phyloP scores from a whole-genome alignment of 2,329 filamentous ascomycete genomes.

The Alternaria solani region DNA sequence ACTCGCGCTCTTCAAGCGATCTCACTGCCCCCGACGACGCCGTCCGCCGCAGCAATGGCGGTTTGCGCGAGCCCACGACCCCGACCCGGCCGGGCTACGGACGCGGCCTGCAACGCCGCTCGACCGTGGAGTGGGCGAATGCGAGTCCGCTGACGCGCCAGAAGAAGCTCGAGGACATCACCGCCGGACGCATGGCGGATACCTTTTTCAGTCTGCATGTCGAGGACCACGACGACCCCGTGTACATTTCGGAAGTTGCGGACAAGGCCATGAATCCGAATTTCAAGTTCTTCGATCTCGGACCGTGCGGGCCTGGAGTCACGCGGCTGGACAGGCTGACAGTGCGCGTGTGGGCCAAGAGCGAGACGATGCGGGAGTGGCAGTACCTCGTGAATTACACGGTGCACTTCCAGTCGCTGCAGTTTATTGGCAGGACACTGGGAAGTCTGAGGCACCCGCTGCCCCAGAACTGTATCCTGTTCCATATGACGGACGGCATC shows the following conservation, averaged over 20 bases:
- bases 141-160: conserved; percentile 70
- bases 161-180: conserved; percentile 76
- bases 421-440: conserved; percentile 75
- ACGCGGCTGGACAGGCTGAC: conserved; percentile 71
- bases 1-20: conserved; percentile 67
- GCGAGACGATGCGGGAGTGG: conserved; percentile 61
- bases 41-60: conserved; percentile 31
- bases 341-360: conserved; percentile 77
- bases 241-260: conserved; percentile 89
- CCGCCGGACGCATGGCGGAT: conserved; percentile 78
- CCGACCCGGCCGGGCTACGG: conserved; percentile 45
- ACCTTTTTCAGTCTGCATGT: conserved; percentile 88
- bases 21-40: conserved; percentile 50
- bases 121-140: conserved; percentile 69
- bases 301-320: conserved; percentile 66
- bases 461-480: conserved; percentile 82
- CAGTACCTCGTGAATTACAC: conserved; percentile 75
- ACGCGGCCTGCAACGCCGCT: conserved; percentile 60
- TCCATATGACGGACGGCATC: conserved; percentile 85
- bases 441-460: conserved; percentile 72
- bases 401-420: conserved; percentile 74
- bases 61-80: conserved; percentile 30
- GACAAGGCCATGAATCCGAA: conserved; percentile 88
- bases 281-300: conserved; percentile 84
- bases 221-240: conserved; percentile 68